Evolutionary conservation across 2,329 filamentous ascomycete genomes (phyloP), one percentile per base, ranked within the genome.

Genomic region (Bipolaris sorokiniana): DNA sequence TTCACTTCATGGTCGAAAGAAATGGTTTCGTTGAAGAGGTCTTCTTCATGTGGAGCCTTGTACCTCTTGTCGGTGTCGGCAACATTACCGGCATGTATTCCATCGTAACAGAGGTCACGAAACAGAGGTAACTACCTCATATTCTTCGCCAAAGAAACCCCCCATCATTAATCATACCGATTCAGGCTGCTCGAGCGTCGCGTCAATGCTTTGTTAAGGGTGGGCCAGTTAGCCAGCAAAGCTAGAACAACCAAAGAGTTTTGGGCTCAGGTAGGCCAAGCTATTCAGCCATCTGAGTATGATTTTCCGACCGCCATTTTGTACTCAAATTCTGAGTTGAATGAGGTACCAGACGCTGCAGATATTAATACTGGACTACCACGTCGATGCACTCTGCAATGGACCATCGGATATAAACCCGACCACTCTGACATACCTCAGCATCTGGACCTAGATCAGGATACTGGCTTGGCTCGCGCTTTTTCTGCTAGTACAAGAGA

Each of bases 101-200:
- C 4, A 64, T 60, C 3, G 61, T 64, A 3, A 62, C 59, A 3
- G 61, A 64, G 41, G 53, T 64, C 22, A 64, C 61, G n/a, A 61
- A 62, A 37, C 57, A 62, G n/a, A 62, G 58, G 59, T 59, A 41
- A 10, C 37, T 6, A 22, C 15, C 11, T 34, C 18, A 2, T n/a
- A 44, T 9, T 10, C 20, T 0, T 42, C 16, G 11, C 10, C 16
- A 33, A 40, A 3, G 5, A 7, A 16, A 28, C 3, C 2, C 9
- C 5, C 5, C 3, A n/a, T 20, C 9, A n/a, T 22, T 54, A 10
- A 50, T n/a, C 22, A 33, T 23, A 16, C 22, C 23, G 2, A 13
- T 16, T 10, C 22, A 62, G 59, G 36, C 42, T 62, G 4, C 41
- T 61, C 13, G 60, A 62, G 51, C 57, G 60, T 26, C 60, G 60